A percentile compares a stretch with the other conserved stretches of the same genome.
Evolutionary conservation across 176 grass and related monocot species (phyloP).

Genomic region (Pontederia crassipes): DNA sequence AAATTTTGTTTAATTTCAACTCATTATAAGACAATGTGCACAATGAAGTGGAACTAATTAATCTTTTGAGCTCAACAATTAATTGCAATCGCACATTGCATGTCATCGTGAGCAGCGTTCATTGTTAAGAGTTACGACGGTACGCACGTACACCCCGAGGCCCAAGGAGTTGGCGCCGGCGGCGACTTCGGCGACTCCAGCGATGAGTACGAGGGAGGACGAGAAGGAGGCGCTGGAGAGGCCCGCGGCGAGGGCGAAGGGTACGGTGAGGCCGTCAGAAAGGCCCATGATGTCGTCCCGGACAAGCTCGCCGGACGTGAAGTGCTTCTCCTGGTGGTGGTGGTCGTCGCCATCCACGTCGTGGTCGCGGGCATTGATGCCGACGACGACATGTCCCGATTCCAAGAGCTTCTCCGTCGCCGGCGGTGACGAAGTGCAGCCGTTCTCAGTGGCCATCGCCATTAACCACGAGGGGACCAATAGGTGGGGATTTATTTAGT

Average conservation of each 20-base stretch:
- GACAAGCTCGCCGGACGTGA: constrained; percentile 73
- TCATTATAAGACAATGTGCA: no score
- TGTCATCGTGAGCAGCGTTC: not conserved
- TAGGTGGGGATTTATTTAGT: no score
- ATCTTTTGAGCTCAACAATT: no score
- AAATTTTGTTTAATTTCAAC: constrained; percentile 5
- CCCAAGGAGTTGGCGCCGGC: constrained; percentile 96
- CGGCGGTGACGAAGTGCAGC: no score
- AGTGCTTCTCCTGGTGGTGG: constrained; percentile 64
- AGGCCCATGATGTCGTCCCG: constrained; percentile 87
- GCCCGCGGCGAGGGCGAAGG: constrained; percentile 84
- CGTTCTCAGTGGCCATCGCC: no score
- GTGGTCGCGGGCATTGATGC: not conserved
- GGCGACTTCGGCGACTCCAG: constrained; percentile 75
- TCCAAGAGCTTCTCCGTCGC: no score
- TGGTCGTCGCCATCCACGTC: constrained; percentile 6
- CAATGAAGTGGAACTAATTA: no score
- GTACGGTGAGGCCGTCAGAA: constrained; percentile 93
- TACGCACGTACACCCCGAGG: constrained; percentile 56
- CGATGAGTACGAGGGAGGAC: constrained; percentile 73
- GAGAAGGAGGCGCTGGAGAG: constrained; percentile 72
- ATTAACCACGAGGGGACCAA: no score
- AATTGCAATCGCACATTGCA: no score
- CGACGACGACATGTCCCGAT: not conserved
- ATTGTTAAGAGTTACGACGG: not conserved